Conservation (phyloP, 2,329 filamentous ascomycete species). For the Nectriaceae sp. region DNA sequence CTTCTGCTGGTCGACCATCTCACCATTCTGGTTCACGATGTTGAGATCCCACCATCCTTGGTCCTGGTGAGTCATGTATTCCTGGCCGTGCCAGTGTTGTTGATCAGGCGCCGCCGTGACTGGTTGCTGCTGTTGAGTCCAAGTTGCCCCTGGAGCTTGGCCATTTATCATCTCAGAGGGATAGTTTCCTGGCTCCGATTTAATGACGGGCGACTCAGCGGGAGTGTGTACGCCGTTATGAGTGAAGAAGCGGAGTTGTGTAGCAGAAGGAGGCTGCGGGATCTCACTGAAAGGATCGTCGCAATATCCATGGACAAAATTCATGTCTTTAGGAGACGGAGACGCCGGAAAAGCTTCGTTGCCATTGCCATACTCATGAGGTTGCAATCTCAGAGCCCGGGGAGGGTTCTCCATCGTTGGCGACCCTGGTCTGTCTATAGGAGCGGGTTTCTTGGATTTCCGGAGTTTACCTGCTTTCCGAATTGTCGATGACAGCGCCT, state of each 20-base stretch:
- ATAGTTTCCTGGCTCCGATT: constrained; percentile 32
- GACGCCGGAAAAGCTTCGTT: constrained; percentile 28
- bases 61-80: constrained; percentile 28
- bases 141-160: constrained; percentile 10
- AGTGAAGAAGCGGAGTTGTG: constrained; percentile 33
- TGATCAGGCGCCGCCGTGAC: constrained; percentile 12
- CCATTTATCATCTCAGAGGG: constrained; percentile 21
- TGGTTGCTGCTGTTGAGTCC: constrained; percentile 22
- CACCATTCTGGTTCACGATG: constrained; percentile 30
- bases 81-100: constrained; percentile 27
- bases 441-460: constrained; percentile 28
- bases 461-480: constrained; percentile 41
- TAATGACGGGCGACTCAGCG: constrained; percentile 40
- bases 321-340: constrained; percentile 28
- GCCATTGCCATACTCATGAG: constrained; percentile 22
- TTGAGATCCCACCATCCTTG: constrained; percentile 36
- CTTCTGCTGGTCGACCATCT: constrained; percentile 33
- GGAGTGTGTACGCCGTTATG: constrained; percentile 38
- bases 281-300: constrained; percentile 42
- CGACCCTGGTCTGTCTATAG: constrained; percentile 30
- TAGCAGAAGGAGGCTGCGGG: constrained; percentile 24
- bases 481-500: constrained; percentile 43
- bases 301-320: constrained; percentile 38
- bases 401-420: constrained; percentile 36
- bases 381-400: constrained; percentile 35